Base-by-base conservation (phyloP, 257 asterid genomes). In the Datura wrightii region DNA sequence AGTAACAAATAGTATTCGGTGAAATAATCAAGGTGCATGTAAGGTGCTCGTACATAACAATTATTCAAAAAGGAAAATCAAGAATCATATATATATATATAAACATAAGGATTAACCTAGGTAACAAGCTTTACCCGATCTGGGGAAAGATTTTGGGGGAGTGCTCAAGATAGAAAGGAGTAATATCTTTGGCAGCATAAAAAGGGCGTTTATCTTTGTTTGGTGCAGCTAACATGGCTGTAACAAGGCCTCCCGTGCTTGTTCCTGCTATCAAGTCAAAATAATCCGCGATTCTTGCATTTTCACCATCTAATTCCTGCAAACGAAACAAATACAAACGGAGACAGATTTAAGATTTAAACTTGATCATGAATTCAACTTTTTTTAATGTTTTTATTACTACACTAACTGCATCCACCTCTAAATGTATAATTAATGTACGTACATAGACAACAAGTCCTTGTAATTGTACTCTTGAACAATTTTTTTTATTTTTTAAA, bases 261-360 rank as follows among this genome's bases (percentile, higher is more conserved):
- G 93, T 90, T 80, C 95, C 95, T 39, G 92, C 92, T 7, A 90
- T 89, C 52, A 91, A 74, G 50, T 92, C 95, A 74, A 92, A 90
- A 69, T 92, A 92, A 87, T 92, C 93, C 8, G 89, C 92, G 2
- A 91, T 56, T 52, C 95, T 87, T 39, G 55, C 90, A 10, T 86
- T 91, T 16, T 84, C 83, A 54, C 95, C 95, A 16, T 92, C 95
- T 10, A 89, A 9, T 63, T 88, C 88, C 95, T 92, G 66, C 79
- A 58, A 15, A 37, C 15, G 56, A 16, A 82, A 50, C 15, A 56
- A 10, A 63, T 3, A 79, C 54, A 42, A 41, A 13, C 19, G 41
- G 48, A 39, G 14, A 42, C 8, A 15, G 4, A 9, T 31, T 8
- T 31, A 62, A 4, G 14, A 24, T 31, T 8, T 24, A 9, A 62